These are phyloP conservation scores for Colletotrichum magnum DNA, from an alignment of 2,329 filamentous ascomycete genomes.

Conservation along the genomic window DNA sequence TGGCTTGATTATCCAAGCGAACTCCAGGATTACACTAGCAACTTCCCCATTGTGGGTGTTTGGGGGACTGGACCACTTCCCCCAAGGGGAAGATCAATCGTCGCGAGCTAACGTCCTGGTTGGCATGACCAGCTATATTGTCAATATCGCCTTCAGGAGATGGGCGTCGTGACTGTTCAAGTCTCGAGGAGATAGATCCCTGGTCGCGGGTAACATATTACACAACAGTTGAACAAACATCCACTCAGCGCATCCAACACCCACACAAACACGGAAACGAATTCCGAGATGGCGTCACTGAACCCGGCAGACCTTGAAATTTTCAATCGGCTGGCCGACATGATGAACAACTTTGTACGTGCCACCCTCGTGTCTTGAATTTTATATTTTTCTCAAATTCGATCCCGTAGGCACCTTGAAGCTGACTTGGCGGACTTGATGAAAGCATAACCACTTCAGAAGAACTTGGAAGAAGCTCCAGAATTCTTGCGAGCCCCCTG, in stretches of 20 bases:
- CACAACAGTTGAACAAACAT: too few species aligned
- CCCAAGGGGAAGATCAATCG: too few species aligned
- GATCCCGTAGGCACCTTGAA: too few species aligned
- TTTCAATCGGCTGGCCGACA: slow-evolving; percentile 80
- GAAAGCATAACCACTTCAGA: slow-evolving; percentile 82
- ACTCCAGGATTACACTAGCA: neutral
- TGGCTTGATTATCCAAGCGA: neutral
- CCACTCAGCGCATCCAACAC: too few species aligned
- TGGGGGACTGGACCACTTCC: neutral
- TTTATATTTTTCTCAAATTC: neutral
- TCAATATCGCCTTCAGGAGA: too few species aligned
- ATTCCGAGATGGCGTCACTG: slow-evolving; percentile 67
- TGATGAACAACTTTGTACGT: slow-evolving; percentile 80
- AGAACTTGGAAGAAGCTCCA: slow-evolving; percentile 78
- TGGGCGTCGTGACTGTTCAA: too few species aligned
- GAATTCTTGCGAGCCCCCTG: slow-evolving; percentile 72
- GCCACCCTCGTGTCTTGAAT: slow-evolving; percentile 2
- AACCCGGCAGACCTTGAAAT: slow-evolving; percentile 74
- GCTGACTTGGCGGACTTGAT: too few species aligned
- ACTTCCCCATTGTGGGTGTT: neutral
- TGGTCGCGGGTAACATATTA: too few species aligned
- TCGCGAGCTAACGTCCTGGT: too few species aligned
- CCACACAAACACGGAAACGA: neutral
- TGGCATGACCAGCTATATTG: too few species aligned
- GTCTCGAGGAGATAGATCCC: too few species aligned